Evolutionary conservation across 257 asterid genomes (phyloP).

Genomic region (Ophiorrhiza pumila): DNA sequence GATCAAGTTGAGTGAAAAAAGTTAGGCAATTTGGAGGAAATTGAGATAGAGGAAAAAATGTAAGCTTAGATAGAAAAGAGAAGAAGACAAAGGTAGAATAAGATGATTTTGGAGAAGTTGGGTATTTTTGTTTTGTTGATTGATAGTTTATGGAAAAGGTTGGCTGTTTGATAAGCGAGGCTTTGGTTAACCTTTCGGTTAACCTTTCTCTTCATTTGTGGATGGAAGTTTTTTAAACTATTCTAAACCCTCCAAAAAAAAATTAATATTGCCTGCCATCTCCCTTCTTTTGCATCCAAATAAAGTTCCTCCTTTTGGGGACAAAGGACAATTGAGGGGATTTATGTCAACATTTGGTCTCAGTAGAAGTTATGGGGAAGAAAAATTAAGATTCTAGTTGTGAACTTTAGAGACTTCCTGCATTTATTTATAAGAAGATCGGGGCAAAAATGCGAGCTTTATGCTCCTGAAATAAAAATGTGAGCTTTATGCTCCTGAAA

Average conservation of each 20-base stretch:
- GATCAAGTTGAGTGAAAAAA: not conserved
- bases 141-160: not conserved
- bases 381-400: not conserved
- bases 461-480: not conserved
- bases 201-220: not conserved
- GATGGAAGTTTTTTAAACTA: too few species aligned
- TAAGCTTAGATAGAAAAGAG: not conserved
- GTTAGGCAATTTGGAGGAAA: not conserved
- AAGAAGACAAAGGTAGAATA: not conserved
- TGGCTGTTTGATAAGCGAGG: not conserved
- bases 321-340: not conserved
- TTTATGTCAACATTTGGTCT: not conserved
- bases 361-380: not conserved
- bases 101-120: not conserved
- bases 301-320: too few species aligned
- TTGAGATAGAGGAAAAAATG: not conserved
- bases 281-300: too few species aligned
- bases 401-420: not conserved
- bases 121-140: not conserved
- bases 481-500: not conserved
- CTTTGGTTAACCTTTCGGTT: not conserved
- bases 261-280: too few species aligned
- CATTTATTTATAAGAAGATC: not conserved
- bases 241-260: too few species aligned
- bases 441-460: not conserved